These are phyloP conservation scores for Fusarium sp. DNA, from an alignment of 2,329 filamentous ascomycete species.

Conservation along the genomic window DNA sequence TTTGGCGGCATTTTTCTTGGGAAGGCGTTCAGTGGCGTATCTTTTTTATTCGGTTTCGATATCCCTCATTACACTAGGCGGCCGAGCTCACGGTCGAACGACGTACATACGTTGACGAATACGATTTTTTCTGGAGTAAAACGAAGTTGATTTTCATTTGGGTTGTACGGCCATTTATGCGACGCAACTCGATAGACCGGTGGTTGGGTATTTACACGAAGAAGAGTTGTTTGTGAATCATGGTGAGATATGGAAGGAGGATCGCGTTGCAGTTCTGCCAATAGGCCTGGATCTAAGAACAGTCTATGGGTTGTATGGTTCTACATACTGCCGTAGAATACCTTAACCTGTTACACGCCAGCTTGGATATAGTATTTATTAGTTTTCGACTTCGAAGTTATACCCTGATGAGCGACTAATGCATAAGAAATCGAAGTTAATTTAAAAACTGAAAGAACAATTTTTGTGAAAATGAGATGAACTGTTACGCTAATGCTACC, in stretches of 20 bases:
- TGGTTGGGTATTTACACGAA: conserved; percentile 38
- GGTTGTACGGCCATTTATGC: conserved; percentile 9
- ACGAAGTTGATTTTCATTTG: conserved; percentile 26
- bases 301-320: conserved; percentile 32
- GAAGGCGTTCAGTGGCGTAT: conserved; percentile 41
- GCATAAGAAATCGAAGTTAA: conserved; percentile 41
- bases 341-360: conserved; percentile 8
- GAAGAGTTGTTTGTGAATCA: conserved; percentile 35
- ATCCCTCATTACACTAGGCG: conserved; percentile 43
- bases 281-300: conserved; percentile 30
- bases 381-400: conserved; percentile 49
- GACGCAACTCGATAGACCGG: conserved; percentile 4
- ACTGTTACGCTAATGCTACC: not conserved
- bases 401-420: conserved; percentile 51
- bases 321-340: conserved; percentile 31
- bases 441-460: conserved; percentile 28
- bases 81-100: conserved; percentile 40
- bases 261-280: conserved; percentile 19
- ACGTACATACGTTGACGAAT: conserved; percentile 42
- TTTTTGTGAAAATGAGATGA: not conserved
- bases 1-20: conserved; percentile 27
- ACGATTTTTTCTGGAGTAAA: conserved; percentile 38
- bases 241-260: conserved; percentile 22
- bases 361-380: conserved; percentile 45
- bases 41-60: conserved; percentile 39